A percentile compares a stretch with the other conserved stretches of the same genome.
These are phyloP conservation scores for Fusarium nurragi DNA, from an alignment of 2,329 filamentous ascomycete species.

Conservation along the genomic window DNA sequence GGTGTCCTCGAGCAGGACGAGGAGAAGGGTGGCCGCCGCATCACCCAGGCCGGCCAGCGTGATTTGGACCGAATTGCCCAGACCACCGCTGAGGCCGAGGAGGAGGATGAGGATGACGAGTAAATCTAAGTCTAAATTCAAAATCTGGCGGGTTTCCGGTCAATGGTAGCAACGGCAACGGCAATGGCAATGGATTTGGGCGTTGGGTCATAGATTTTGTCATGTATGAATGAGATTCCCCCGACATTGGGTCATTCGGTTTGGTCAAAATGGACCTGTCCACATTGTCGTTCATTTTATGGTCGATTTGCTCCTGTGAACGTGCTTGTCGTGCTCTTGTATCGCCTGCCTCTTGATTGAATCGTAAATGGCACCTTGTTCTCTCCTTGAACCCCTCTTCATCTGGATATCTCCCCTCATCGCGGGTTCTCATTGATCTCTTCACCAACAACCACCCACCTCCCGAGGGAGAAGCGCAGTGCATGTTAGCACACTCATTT, in stretches of 20 bases:
- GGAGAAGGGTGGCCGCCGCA: constrained; percentile 97
- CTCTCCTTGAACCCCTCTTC: neutral
- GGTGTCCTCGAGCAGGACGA: constrained; percentile 97
- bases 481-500: too few species aligned
- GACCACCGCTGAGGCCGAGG: constrained; percentile 78
- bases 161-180: constrained; percentile 42
- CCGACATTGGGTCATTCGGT: constrained; percentile 51
- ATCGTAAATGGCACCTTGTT: neutral
- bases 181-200: constrained; percentile 50
- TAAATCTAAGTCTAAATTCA: constrained; percentile 59
- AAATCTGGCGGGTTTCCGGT: constrained; percentile 38
- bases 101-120: constrained; percentile 72
- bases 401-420: neutral
- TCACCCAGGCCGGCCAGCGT: constrained; percentile 97
- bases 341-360: neutral
- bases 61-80: constrained; percentile 97
- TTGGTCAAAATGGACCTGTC: constrained; percentile 49
- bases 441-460: neutral
- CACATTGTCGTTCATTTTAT: constrained; percentile 37
- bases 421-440: neutral
- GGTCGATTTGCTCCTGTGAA: constrained; percentile 27
- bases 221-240: constrained; percentile 55
- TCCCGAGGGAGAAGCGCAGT: neutral
- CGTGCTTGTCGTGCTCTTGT: neutral
- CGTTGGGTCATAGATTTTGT: constrained; percentile 54